phyloP scores from a whole-genome alignment of 176 grass and related monocot species.

The Calamus simplicifolius region DNA sequence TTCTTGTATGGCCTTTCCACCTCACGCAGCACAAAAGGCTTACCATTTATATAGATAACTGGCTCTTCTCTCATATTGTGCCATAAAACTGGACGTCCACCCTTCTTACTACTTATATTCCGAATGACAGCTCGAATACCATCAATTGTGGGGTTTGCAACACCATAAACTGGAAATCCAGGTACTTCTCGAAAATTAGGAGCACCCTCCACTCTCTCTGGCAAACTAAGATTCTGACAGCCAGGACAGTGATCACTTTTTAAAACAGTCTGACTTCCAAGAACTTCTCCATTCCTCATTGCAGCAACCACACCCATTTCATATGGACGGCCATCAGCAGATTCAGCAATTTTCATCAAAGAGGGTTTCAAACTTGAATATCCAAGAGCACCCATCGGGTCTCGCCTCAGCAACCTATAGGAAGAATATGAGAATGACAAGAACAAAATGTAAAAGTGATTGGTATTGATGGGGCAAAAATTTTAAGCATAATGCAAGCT shows the following conservation, averaged over 20 bases:
- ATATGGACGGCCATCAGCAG: conserved; percentile 47
- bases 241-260: conserved; percentile 98
- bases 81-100: conserved; percentile 76
- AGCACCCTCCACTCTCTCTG: conserved; percentile 88
- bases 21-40: conserved; percentile 94
- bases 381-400: conserved; percentile 97
- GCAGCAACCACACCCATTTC: conserved; percentile 80
- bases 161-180: conserved; percentile 93
- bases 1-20: conserved; percentile 97
- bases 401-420: conserved; percentile 72
- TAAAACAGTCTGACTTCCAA: conserved; percentile 88
- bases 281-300: conserved; percentile 92
- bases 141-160: conserved; percentile 92
- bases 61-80: conserved; percentile 99
- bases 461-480: no score
- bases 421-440: conserved; percentile 6
- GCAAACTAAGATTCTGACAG: conserved; percentile 78
- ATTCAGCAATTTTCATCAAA: conserved; percentile 51
- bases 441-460: no score
- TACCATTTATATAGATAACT: conserved; percentile 97
- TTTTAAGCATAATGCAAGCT: no score
- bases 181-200: conserved; percentile 94
- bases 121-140: conserved; percentile 82
- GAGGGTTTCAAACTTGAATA: conserved; percentile 77
- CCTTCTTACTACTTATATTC: conserved; percentile 69